Evolutionary conservation across 345 rosid genomes (phyloP), one percentile per base, ranked within the genome.

Genomic region (Carallia pectinifolia): DNA sequence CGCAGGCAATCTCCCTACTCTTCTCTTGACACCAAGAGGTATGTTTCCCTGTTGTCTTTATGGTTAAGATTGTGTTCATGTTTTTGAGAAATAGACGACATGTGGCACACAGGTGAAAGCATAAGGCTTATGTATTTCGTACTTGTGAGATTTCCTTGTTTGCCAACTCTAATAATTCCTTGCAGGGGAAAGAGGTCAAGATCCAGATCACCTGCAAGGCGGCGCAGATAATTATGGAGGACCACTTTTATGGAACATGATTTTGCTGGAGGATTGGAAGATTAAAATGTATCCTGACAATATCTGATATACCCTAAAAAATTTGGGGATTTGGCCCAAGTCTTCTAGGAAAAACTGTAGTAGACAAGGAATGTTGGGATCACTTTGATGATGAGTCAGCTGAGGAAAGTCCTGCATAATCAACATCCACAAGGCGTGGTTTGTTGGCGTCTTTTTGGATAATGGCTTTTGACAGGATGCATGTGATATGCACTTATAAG

Each of bases 1-100:
- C 90, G 86, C 95, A 92, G 95, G 88, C 89, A 90, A 76, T 89
- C 89, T 84, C 94, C 90, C 87, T 87, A 90, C 85, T 86, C 97
- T 86, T 90, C 99, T 90, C 87, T 85, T 88, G 96, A 88, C 78
- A 80, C 64, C n/a, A 71, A 81, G 76, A 92, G 97, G 99, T 92
- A 88, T 76, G 80, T 63, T 72, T 23, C 82, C 77, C 50, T 64
- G 71, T 65, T 39, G 63, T 70, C 72, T 64, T 30, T 73, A 67
- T 69, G 67, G 71, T 77, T 76, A 74, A 68, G 84, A 70, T 68
- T 81, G 68, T 83, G 77, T 76, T 76, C 67, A 64, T 77, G 82
- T 78, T 86, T 77, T 67, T 75, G 74, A 71, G 79, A 75, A 77
- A 72, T 74, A 59, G 71, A 66, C 73, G 70, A 56, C 76, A 62